These are phyloP conservation scores for Candida schatavii DNA, from an alignment of 805 yeast genomes.

Conservation along the genomic window DNA sequence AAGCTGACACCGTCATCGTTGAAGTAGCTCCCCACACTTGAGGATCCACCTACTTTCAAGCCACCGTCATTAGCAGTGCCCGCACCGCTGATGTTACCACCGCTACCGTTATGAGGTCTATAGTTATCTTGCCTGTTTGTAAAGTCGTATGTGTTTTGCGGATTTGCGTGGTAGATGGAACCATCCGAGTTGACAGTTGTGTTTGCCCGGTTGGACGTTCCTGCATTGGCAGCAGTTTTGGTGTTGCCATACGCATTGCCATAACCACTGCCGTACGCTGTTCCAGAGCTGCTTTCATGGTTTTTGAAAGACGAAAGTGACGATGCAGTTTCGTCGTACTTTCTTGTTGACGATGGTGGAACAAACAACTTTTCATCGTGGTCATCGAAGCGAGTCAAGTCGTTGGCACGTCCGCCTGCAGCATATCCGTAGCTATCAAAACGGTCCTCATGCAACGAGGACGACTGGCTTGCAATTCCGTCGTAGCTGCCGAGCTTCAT, in stretches of 20 bases:
- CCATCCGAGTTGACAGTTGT: conserved; percentile 14
- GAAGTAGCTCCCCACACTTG: conserved; percentile 2
- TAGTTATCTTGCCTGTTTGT: conserved; percentile 16
- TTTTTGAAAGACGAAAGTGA: conserved; percentile 12
- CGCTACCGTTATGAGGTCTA: not conserved
- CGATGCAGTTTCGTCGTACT: conserved; percentile 13
- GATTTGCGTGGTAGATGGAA: conserved; percentile 29
- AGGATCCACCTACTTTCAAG: not conserved
- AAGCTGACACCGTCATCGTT: conserved; percentile 16
- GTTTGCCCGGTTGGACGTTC: conserved; percentile 1
- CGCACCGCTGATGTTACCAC: conserved; percentile 3
- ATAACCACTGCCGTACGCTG: not conserved
- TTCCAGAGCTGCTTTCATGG: not conserved
- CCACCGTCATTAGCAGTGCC: conserved; percentile 6
- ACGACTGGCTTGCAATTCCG: conserved; percentile 14
- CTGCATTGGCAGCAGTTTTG: conserved; percentile 10
- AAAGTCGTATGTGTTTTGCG: conserved; percentile 32
- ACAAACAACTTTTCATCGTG: conserved; percentile 16
- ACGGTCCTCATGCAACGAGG: conserved; percentile 5
- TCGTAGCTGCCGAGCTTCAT: conserved; percentile 23
- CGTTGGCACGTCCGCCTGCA: conserved; percentile 4
- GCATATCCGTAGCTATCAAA: conserved; percentile 7
- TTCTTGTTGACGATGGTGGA: conserved; percentile 4
- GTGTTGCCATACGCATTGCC: not conserved
- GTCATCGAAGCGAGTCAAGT: conserved; percentile 19